Evolutionary conservation across 2,329 filamentous ascomycete genomes (phyloP).

Genomic region (Triangularia setosa): DNA sequence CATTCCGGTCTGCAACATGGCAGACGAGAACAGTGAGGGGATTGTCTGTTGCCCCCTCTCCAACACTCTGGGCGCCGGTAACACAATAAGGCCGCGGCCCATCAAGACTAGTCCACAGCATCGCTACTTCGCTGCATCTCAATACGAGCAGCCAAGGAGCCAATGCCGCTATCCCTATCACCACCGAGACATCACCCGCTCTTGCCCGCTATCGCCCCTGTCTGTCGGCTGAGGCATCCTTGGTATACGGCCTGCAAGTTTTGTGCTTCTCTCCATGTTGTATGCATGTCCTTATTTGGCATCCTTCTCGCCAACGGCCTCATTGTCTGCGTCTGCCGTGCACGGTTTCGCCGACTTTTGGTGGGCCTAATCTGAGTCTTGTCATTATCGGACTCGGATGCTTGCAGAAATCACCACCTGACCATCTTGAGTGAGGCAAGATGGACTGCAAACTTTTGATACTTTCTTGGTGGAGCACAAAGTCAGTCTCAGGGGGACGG

Average conservation of each 20-base stretch:
- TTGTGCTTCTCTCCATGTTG: background rate
- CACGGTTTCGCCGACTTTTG: background rate
- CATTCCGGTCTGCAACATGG: constrained; percentile 20
- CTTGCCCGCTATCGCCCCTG: background rate
- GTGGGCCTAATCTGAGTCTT: background rate
- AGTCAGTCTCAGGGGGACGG: background rate
- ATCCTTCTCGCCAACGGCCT: background rate
- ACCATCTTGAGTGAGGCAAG: background rate
- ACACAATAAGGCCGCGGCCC: constrained; percentile 8
- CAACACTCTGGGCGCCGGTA: background rate
- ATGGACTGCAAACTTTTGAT: background rate
- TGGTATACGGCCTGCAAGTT: background rate
- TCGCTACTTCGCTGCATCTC: background rate
- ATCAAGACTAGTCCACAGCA: constrained; percentile 4
- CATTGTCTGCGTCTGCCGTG: background rate
- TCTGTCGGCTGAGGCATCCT: background rate
- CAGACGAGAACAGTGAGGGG: constrained; percentile 3
- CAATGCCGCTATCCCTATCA: constrained; percentile 8
- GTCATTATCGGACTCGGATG: background rate
- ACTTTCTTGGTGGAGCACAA: background rate
- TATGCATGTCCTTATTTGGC: background rate
- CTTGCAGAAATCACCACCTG: background rate
- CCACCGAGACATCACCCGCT: background rate
- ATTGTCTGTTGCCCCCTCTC: background rate
- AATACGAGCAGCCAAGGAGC: constrained; percentile 16